Percentiles rank a stretch among this genome's conserved stretches.
Evolutionary conservation across 306 rosid species (phyloP).

Genomic region (Gillenia trifoliata): DNA sequence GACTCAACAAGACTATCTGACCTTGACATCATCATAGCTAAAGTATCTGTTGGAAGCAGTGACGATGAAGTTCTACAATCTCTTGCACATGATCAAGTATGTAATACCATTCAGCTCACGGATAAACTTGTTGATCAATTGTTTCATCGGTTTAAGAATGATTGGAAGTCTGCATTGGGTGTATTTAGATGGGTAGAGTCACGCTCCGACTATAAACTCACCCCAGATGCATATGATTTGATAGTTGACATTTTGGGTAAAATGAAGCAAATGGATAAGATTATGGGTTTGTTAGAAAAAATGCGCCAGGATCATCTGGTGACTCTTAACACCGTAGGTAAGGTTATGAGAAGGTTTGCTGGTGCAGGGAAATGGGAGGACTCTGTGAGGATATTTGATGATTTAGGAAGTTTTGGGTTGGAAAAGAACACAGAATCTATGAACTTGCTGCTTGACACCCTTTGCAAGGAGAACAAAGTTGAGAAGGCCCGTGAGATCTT

Average conservation of each 20-base stretch:
- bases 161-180: conserved; percentile 85
- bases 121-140: conserved; percentile 35
- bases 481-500: conserved; percentile 60
- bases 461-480: conserved; percentile 73
- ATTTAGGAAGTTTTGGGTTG: conserved; percentile 54
- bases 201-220: conserved; percentile 36
- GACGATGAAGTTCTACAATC: conserved; percentile 51
- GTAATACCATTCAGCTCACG: conserved; percentile 38
- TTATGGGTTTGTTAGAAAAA: conserved; percentile 48
- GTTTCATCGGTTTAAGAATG: conserved; percentile 65
- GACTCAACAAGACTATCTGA: conserved; percentile 18
- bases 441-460: conserved; percentile 83
- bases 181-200: conserved; percentile 72
- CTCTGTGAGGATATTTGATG: conserved; percentile 68
- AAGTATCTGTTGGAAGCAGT: conserved; percentile 38
- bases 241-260: conserved; percentile 75
- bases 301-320: conserved; percentile 36
- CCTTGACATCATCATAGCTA: conserved; percentile 48
- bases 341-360: conserved; percentile 70
- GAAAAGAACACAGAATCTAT: conserved; percentile 66
- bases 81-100: conserved; percentile 42
- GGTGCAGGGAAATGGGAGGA: conserved; percentile 82
- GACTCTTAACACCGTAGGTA: conserved; percentile 51
- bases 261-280: conserved; percentile 61
- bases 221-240: conserved; percentile 50